Evolutionary conservation across 1,284 basidiomycete species (phyloP).

Genomic region (Blastosporella zonata): DNA sequence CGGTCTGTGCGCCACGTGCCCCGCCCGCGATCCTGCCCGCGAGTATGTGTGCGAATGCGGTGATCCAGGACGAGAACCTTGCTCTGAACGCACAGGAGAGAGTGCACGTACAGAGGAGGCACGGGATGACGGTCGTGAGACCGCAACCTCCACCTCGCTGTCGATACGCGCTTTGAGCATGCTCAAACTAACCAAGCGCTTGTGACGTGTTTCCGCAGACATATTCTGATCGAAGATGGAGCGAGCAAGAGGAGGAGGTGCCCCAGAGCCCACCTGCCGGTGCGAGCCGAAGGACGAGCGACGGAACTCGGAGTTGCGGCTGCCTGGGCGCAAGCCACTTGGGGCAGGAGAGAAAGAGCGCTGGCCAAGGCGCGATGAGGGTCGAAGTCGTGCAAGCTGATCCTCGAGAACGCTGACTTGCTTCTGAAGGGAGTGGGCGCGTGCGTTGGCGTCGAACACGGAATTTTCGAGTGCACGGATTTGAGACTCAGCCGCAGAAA

Average conservation of each 20-base stretch:
- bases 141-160: conserved; percentile 56
- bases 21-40: conserved; percentile 15
- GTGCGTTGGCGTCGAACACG: conserved; percentile 70
- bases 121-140: conserved; percentile 40
- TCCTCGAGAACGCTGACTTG: conserved; percentile 63
- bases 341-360: conserved; percentile 40
- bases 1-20: conserved; percentile 37
- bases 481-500: conserved; percentile 74
- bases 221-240: conserved; percentile 64
- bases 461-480: conserved; percentile 72
- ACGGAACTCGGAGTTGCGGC: conserved; percentile 48
- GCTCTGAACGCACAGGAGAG: conserved; percentile 27
- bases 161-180: conserved; percentile 90
- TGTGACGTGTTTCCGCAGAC: conserved; percentile 76
- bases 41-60: conserved; percentile 21
- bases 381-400: conserved; percentile 46
- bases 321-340: conserved; percentile 45
- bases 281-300: conserved; percentile 45
- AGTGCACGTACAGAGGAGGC: conserved; percentile 49
- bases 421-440: conserved; percentile 68
- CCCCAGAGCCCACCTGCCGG: conserved; percentile 24
- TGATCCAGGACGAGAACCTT: conserved; percentile 18
- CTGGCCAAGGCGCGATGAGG: conserved; percentile 34
- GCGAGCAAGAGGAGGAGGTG: conserved; percentile 40
- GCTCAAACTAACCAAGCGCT: conserved; percentile 79